Percentiles rank a stretch among this genome's conserved stretches.
Evolutionary conservation across 139 green algal species (phyloP).

Genomic region (Chlamydomonas schloesseri): DNA sequence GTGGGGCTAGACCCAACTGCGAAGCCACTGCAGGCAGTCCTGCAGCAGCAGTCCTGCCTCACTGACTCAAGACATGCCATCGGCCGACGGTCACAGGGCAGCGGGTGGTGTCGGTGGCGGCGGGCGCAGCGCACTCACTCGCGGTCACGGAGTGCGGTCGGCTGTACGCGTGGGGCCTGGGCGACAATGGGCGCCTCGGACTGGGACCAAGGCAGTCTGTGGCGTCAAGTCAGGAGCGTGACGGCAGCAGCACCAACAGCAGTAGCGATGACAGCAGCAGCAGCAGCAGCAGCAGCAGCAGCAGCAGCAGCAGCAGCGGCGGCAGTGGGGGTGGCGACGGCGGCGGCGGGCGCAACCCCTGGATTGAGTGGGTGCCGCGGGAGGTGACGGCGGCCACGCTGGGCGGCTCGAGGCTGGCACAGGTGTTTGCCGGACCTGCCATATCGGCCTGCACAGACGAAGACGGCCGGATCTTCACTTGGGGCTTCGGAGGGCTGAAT

Average conservation of each 20-base stretch:
- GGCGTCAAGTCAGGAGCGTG: no score
- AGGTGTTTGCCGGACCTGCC: background rate
- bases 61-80: no score
- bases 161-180: conserved; percentile 81
- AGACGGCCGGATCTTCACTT: background rate
- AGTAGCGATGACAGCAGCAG: no score
- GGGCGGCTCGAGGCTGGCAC: background rate
- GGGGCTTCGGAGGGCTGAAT: background rate
- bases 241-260: no score
- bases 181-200: conserved; percentile 70
- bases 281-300: no score
- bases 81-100: no score
- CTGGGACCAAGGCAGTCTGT: conserved; percentile 3
- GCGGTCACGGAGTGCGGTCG: conserved; percentile 71
- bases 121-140: conserved; percentile 78
- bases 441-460: background rate
- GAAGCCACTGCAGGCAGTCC: no score
- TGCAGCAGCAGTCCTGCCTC: no score
- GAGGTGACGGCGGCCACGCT: background rate
- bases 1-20: no score
- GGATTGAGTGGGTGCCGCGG: background rate
- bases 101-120: conserved; percentile 45
- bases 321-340: no score
- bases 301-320: background rate
- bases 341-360: background rate